phyloP scores from a whole-genome alignment of 345 rosid species.

The Salix arbutifolia region DNA sequence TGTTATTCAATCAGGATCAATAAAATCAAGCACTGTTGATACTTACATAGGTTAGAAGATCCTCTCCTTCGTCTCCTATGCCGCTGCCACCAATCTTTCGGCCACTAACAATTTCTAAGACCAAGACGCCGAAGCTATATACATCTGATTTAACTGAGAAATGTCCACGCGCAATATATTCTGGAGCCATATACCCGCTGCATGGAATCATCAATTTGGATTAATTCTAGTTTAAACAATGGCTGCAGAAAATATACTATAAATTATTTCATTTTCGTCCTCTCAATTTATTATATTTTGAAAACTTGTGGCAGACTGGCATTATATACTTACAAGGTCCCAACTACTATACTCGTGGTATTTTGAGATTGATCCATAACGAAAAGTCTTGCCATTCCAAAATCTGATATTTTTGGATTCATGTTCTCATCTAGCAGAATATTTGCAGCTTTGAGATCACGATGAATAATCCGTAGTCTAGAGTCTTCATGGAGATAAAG shows the following conservation, averaged over 20 bases:
- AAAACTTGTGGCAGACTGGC: not conserved
- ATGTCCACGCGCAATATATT: conserved; percentile 16
- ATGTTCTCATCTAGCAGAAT: conserved; percentile 14
- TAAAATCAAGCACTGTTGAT: not conserved
- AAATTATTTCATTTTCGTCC: too few species aligned
- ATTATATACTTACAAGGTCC: conserved; percentile 30
- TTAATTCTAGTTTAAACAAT: not conserved
- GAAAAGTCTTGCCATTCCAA: conserved; percentile 43
- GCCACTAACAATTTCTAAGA: conserved; percentile 23
- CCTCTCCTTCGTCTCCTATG: not conserved
- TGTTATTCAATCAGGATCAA: not conserved
- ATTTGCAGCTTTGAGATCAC: conserved; percentile 40
- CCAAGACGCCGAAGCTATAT: conserved; percentile 23
- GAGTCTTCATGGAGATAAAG: conserved; percentile 1
- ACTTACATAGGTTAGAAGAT: conserved; percentile 22
- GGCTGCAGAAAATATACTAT: too few species aligned
- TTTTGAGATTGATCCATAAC: conserved; percentile 35
- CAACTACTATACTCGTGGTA: conserved; percentile 28
- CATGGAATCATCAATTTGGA: not conserved
- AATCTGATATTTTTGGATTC: conserved; percentile 43
- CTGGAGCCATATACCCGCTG: conserved; percentile 29
- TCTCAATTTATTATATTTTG: too few species aligned
- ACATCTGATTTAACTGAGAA: conserved; percentile 7
- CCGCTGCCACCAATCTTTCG: not conserved
- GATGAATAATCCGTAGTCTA: conserved; percentile 1